Percentiles rank a stretch among this genome's conserved stretches.
Conservation (phyloP, 1,284 basidiomycete species). For the Cutaneotrichosporon dermatis region DNA sequence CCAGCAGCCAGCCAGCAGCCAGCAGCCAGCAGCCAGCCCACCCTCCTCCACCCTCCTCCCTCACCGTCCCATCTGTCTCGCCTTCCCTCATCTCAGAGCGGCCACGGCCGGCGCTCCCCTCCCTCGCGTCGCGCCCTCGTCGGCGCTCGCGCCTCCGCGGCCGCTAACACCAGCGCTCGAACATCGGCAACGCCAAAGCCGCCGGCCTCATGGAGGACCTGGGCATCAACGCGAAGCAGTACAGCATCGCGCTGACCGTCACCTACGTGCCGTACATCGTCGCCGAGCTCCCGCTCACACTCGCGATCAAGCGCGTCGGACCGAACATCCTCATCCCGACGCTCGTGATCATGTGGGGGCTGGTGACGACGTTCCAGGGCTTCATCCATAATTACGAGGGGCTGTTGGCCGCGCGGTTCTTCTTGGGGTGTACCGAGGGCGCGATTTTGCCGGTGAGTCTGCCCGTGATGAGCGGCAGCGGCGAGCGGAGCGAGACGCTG, state of each 20-base stretch:
- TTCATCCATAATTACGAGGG: slow-evolving; percentile 58
- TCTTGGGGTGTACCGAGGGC: slow-evolving; percentile 63
- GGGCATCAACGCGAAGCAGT: slow-evolving; percentile 25
- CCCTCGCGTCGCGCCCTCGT: too few species aligned
- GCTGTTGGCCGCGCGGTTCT: slow-evolving; percentile 60
- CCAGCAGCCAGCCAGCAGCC: too few species aligned
- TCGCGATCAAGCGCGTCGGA: slow-evolving; percentile 24
- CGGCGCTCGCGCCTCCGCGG: too few species aligned
- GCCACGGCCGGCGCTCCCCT: too few species aligned
- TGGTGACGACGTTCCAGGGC: slow-evolving; percentile 59
- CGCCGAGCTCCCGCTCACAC: slow-evolving; percentile 29
- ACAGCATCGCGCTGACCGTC: slow-evolving; percentile 28
- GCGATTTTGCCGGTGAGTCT: slow-evolving; percentile 58
- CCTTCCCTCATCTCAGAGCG: too few species aligned
- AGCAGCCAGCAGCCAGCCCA: too few species aligned
- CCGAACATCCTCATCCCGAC: slow-evolving; percentile 52
- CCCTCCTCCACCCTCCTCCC: too few species aligned
- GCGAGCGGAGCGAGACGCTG: too few species aligned
- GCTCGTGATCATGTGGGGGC: slow-evolving; percentile 56
- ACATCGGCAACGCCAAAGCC: slow-evolving; percentile 57
- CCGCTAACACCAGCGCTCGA: slow-evolving; percentile 31
- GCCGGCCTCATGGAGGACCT: slow-evolving; percentile 53
- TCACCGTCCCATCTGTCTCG: too few species aligned
- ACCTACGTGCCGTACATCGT: slow-evolving; percentile 33
- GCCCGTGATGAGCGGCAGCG: too few species aligned